Base-by-base conservation (phyloP, 306 rosid genomes). In the Corylus americana region DNA sequence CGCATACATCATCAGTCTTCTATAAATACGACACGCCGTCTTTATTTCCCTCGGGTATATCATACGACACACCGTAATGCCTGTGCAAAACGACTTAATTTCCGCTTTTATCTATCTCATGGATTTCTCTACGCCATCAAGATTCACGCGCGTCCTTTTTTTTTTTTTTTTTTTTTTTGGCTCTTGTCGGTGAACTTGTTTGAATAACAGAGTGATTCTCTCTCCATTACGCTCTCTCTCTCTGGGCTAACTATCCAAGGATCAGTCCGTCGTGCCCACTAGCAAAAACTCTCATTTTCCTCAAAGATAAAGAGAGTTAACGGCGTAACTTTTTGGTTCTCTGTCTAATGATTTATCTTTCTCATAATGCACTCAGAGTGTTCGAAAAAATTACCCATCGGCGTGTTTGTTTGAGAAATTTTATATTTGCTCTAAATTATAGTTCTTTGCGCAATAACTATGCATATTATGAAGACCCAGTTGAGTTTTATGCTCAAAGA, bases 391-490 rank as follows among this genome's bases (percentile, higher is more conserved):
- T n/a, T 66, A 39, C 75, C 35, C 59, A 55, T 1, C 16, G 79
- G 58, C 70, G 29, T 16, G 2, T 2, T 55, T 45, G 54, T 53
- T 42, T 39, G 9, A 55, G 61, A 45, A 5, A 37, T 2, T 9
- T 7, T 4, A 20, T 7, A n/a, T 11, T 64, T 35, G 67, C 70
- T 42, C 29, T 68, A 68, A 16, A 37, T 22, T 68, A 42, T 42
- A 42, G 31, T 29, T 42, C 50, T 74, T 67, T 59, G 35, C 13
- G 37, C 58, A 31, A 55, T 35, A 80, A 37, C 12, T 67, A 11
- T 45, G 39, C 45, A 14, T 37, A 50, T 67, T 66, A 16, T 20
- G 83, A 74, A 74, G 74, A 80, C 61, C 70, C 70, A 25, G 70
- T 64, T 66, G 75, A 58, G 54, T 80, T 74, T 22, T 42, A 55